Conservation (phyloP, 2,329 filamentous ascomycete genomes). For the Dothideomycetidae sp. region DNA sequence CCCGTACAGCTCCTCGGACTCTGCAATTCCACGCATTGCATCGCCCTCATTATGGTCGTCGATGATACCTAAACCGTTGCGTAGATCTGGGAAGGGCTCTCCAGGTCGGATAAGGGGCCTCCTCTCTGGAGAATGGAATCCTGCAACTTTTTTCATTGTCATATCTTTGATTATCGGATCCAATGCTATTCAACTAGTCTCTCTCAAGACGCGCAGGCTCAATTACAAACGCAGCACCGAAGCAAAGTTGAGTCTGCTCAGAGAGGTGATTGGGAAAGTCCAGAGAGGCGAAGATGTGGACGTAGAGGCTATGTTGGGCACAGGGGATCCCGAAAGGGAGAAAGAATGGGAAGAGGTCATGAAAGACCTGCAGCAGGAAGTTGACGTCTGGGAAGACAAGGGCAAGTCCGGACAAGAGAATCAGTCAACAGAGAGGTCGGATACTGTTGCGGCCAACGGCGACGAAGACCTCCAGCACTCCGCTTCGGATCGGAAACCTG, state of each 20-base stretch:
- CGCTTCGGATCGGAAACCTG: conserved; percentile 4
- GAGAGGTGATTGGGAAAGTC: conserved; percentile 59
- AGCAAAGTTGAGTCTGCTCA: conserved; percentile 59
- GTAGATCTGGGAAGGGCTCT: conserved; percentile 14
- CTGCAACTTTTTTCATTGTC: conserved; percentile 53
- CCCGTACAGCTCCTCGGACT: conserved; percentile 4
- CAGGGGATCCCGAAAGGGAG: conserved; percentile 61
- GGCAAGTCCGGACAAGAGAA: background rate
- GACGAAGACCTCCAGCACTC: background rate
- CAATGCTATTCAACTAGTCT: conserved; percentile 87
- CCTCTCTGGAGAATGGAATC: conserved; percentile 30
- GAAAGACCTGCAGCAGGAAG: conserved; percentile 25
- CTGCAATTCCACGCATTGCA: conserved; percentile 20
- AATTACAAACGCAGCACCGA: conserved; percentile 64
- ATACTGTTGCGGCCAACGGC: background rate
- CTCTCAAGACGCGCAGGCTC: conserved; percentile 59
- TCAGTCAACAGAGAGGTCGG: background rate
- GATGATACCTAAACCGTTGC: conserved; percentile 21
- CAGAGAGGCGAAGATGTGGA: conserved; percentile 65
- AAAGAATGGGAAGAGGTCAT: conserved; percentile 76
- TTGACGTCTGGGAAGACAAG: conserved; percentile 19
- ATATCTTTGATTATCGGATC: conserved; percentile 71
- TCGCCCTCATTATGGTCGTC: conserved; percentile 24
- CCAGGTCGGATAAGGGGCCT: conserved; percentile 11
- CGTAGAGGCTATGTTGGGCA: conserved; percentile 68